These are phyloP conservation scores for Fusarium begoniae DNA, from an alignment of 2,329 filamentous ascomycete genomes.

Conservation along the genomic window DNA sequence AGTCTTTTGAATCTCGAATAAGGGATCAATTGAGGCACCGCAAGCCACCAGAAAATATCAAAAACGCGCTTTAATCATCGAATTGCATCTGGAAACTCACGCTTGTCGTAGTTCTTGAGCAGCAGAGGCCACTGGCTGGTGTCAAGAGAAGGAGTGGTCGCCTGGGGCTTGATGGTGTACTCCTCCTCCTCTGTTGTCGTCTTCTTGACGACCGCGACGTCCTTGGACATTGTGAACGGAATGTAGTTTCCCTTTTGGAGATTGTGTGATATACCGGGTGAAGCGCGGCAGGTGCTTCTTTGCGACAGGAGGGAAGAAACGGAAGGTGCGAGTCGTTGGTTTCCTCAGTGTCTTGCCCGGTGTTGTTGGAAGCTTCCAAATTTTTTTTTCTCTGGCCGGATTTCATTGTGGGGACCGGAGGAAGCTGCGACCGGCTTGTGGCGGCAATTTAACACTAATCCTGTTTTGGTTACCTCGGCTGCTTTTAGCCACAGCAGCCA, in stretches of 20 bases:
- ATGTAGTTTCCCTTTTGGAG: constrained; percentile 22
- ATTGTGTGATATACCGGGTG: constrained; percentile 43
- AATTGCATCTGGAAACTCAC: constrained; percentile 61
- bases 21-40: constrained; percentile 4
- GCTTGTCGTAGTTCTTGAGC: constrained; percentile 93
- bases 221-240: constrained; percentile 56
- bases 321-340: constrained; percentile 41
- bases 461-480: neutral
- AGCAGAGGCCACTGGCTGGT: constrained; percentile 93
- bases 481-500: neutral
- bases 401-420: constrained; percentile 45
- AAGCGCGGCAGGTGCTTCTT: constrained; percentile 40
- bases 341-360: constrained; percentile 46
- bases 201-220: constrained; percentile 49
- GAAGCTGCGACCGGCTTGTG: constrained; percentile 40
- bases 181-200: constrained; percentile 68
- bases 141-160: constrained; percentile 78
- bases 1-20: constrained; percentile 16
- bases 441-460: constrained; percentile 30
- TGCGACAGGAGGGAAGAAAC: constrained; percentile 40
- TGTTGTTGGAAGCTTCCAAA: constrained; percentile 46
- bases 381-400: constrained; percentile 46
- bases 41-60: neutral
- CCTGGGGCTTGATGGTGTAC: constrained; percentile 92
- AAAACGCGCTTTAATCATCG: neutral